Conservation (phyloP, 2,329 filamentous ascomycete species). For the Fusarium globosum region DNA sequence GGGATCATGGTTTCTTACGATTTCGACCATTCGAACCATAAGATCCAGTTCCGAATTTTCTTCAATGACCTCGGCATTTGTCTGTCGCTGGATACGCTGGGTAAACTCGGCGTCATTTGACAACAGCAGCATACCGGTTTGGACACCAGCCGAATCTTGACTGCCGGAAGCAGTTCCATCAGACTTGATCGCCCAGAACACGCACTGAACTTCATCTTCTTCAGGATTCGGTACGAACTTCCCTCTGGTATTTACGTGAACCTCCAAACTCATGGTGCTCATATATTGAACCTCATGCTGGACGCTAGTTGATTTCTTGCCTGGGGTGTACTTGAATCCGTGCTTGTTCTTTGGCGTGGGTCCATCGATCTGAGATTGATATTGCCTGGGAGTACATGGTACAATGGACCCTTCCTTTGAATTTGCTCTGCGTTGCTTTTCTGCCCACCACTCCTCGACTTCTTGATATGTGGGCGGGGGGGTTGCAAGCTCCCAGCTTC, state of each 20-base stretch:
- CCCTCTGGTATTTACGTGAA: conserved; percentile 89
- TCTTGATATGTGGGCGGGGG: conserved; percentile 77
- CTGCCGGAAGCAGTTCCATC: conserved; percentile 70
- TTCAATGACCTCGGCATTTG: conserved; percentile 73
- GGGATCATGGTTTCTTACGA: conserved; percentile 86
- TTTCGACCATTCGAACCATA: conserved; percentile 85
- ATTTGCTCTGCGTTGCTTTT: conserved; percentile 41
- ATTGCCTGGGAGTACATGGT: conserved; percentile 48
- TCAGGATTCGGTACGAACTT: conserved; percentile 88
- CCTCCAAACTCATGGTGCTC: conserved; percentile 94
- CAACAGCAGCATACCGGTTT: conserved; percentile 79
- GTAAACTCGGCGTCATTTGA: conserved; percentile 70
- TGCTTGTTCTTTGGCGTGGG: conserved; percentile 85
- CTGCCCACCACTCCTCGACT: conserved; percentile 75
- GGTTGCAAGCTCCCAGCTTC: conserved; percentile 79
- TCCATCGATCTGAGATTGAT: conserved; percentile 86
- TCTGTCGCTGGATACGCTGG: conserved; percentile 70
- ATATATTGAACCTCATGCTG: conserved; percentile 91
- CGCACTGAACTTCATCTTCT: conserved; percentile 85
- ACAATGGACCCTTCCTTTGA: conserved; percentile 14
- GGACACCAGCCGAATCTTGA: conserved; percentile 59
- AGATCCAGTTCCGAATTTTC: conserved; percentile 86
- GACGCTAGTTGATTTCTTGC: conserved; percentile 77
- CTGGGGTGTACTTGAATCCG: conserved; percentile 88
- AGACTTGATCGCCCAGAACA: conserved; percentile 91